Percentiles rank a stretch among this genome's conserved stretches.
Conservation (phyloP, 2,329 filamentous ascomycete species). For the Blastomyces percursus region DNA sequence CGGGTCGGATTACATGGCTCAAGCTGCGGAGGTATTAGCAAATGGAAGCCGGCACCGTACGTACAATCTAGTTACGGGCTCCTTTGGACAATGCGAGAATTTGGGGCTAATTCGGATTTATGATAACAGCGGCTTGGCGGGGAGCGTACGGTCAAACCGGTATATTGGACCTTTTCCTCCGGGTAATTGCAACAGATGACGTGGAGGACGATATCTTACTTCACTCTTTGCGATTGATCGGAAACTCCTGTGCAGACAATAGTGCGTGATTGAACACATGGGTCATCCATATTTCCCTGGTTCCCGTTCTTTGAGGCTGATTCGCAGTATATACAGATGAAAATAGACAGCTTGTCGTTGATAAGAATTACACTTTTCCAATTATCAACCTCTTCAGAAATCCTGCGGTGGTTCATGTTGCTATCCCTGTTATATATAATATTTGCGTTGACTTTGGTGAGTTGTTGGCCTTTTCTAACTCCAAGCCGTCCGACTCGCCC, state of each 20-base stretch:
- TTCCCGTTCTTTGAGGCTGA: not conserved
- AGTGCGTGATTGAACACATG: slow-evolving; percentile 17
- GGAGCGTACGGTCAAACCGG: slow-evolving; percentile 29
- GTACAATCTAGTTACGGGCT: slow-evolving; percentile 13
- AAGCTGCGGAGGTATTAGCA: slow-evolving; percentile 30
- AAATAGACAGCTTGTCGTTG: slow-evolving; percentile 32
- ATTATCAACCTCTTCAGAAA: slow-evolving; percentile 29
- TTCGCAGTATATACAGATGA: slow-evolving; percentile 26
- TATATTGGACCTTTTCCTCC: slow-evolving; percentile 34
- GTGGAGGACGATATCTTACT: slow-evolving; percentile 25
- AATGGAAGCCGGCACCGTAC: slow-evolving; percentile 35
- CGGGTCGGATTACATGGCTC: slow-evolving; percentile 26
- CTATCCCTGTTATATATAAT: slow-evolving; percentile 37
- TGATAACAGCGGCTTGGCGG: slow-evolving; percentile 30
- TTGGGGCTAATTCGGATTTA: slow-evolving; percentile 1
- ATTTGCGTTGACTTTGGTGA: slow-evolving; percentile 37
- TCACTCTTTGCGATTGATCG: slow-evolving; percentile 34
- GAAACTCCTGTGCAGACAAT: slow-evolving; percentile 38
- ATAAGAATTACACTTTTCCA: slow-evolving; percentile 29
- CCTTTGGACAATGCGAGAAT: not conserved
- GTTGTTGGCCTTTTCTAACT: slow-evolving; percentile 1
- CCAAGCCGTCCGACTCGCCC: not conserved
- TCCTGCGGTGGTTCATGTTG: slow-evolving; percentile 28
- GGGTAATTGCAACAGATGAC: slow-evolving; percentile 24
- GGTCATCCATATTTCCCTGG: not conserved